Evolutionary conservation across 306 rosid species (phyloP), one percentile per base, ranked within the genome.

Genomic region (Spatholobus suberectus): DNA sequence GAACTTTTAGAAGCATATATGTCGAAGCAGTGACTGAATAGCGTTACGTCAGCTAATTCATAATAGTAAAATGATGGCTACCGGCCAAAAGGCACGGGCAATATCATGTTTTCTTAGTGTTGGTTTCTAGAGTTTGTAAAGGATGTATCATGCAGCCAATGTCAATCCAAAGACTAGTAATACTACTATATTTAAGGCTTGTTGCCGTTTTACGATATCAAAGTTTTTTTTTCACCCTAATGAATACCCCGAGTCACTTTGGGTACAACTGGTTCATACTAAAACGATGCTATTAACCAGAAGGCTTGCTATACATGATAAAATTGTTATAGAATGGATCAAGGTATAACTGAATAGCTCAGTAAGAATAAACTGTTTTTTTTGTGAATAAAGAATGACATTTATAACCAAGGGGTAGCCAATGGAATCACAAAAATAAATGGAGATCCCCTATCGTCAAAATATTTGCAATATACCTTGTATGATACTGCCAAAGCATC

Each of bases 361-460:
- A 20, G 17, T 20, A 75, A 41, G 47, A 81, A 75, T 58, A 69
- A 67, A 70, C 76, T 6, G 27, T 58, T 54, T 34, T 65, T 69
- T 43, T 68, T 68, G 74, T 70, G 66, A 51, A 65, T 21, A 81
- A 85, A 77, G 85, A 81, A 65, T 85, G 83, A 26, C 83, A 82
- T 77, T 35, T 43, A 66, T 72, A 55, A 43, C 34, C 54, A 79
- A 12, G 77, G 77, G 66, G 83, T 65, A 71, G 44, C 81, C 79
- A 71, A 43, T 63, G 83, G 51, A 34, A 75, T 37, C 69, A 23
- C 54, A 47, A 40, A 49, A 82, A 38, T 70, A 80, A 72, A 72
- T 62, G 80, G 85, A 76, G 66, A 69, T 61, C 83, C 71, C 85
- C 86, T 70, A 40, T 76, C 57, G 54, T 77, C 83, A 81, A 76